Evolutionary conservation across 2,329 filamentous ascomycete genomes (phyloP), one percentile per base, ranked within the genome.

Genomic region (Paecilomyces fulvus): DNA sequence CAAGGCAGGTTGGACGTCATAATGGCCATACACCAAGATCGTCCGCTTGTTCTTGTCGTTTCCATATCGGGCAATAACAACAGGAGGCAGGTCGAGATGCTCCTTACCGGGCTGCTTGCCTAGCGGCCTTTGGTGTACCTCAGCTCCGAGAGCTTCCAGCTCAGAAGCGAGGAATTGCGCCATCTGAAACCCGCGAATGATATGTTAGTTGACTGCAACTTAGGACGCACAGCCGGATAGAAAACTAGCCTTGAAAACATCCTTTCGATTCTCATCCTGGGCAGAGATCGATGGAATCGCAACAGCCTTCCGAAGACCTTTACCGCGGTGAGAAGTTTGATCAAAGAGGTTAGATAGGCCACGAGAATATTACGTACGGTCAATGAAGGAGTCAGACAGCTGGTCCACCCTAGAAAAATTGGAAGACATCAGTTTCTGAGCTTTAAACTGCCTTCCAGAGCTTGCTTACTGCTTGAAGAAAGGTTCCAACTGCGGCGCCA

Each of bases 1-100:
- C 70, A 92, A 83, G 31, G 94, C 94, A 25, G 94, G 94, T 77
- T 99, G 94, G 33, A 99, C 94, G 72, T 99, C 94, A 78, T 99
- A 99, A 80, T 99, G 94, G 51, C 94, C 94, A 70, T 99, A 99
- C 51, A 99, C 90, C 60, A 99, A 82, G 64, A 99, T 94, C 33
- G 92, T 97, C 59, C 89, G 85, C 84, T 97, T 99, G 74, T 83
- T 90, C 75, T 88, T 86, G 73, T 97, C 92, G 73, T 84, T 89
- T 64, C 94, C 92, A 73, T 97, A 97, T 64, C 94, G 87, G 52
- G 87, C 92, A 61, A 99, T 83, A 56, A 99, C 85, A 53, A 96
- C 92, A 1, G 94, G 94, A 3, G 94, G 94, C 14, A 99, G 87
- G 56, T 96, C 87, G 64, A 99, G 86, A 65, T 92, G 81, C 70